phyloP scores from a whole-genome alignment of 2,329 filamentous ascomycete genomes.

The Penicillium sp. region DNA sequence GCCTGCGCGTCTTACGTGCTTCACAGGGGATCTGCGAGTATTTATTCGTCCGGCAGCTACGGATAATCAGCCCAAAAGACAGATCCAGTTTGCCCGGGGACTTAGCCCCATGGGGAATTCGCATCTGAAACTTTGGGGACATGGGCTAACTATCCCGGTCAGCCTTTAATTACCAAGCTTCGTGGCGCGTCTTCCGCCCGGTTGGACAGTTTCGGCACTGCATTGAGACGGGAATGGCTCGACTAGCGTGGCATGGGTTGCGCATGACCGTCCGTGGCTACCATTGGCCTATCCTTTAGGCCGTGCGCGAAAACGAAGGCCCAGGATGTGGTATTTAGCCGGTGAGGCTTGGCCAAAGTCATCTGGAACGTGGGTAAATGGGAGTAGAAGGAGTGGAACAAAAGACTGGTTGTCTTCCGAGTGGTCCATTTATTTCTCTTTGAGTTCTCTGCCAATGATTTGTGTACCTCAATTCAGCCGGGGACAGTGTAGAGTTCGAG shows the following conservation, averaged over 20 bases:
- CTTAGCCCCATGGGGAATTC: conserved; percentile 6
- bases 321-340: conserved; percentile 1
- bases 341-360: neutral
- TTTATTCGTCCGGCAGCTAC: conserved; percentile 9
- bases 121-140: neutral
- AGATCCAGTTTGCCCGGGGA: neutral
- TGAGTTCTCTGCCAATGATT: neutral
- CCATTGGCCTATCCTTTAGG: neutral
- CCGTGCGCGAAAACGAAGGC: conserved; percentile 1
- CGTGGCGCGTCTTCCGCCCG: neutral
- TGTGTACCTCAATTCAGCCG: neutral
- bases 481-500: neutral
- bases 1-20: neutral
- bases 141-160: conserved; percentile 1
- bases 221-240: conserved; percentile 4
- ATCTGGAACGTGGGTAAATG: conserved; percentile 1
- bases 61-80: neutral
- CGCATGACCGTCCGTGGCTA: neutral
- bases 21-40: conserved; percentile 7
- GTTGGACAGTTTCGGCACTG: neutral
- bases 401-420: neutral
- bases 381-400: neutral
- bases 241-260: neutral
- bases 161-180: conserved; percentile 6
- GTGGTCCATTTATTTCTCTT: neutral